Conservation (phyloP, 2,329 filamentous ascomycete species). For the Dryadomyces sulphureus region DNA sequence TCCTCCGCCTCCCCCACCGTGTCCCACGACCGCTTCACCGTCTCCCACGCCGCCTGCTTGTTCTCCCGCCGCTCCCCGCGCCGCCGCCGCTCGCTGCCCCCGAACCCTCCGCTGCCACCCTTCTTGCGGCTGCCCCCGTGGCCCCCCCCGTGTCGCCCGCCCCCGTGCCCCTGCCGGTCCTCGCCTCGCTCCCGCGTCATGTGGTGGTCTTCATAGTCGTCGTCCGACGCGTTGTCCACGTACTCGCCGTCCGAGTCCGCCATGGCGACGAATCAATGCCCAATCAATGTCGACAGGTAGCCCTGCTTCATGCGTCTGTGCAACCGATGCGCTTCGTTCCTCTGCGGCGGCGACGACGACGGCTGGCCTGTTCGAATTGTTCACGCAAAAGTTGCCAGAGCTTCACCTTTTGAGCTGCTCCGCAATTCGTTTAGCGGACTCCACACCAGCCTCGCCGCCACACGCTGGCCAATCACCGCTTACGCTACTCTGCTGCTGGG, state of each 20-base stretch:
- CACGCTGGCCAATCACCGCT: too few species aligned
- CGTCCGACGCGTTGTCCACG: constrained; percentile 49
- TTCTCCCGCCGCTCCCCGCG: constrained; percentile 12
- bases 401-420: too few species aligned
- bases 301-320: too few species aligned
- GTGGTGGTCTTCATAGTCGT: constrained; percentile 41
- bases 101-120: constrained; percentile 1
- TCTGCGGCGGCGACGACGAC: too few species aligned
- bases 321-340: too few species aligned
- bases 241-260: constrained; percentile 62
- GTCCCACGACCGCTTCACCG: constrained; percentile 56
- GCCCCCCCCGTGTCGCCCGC: constrained; percentile 7
- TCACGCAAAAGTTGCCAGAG: too few species aligned
- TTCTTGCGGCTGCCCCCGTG: constrained; percentile 11
- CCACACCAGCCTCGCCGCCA: too few species aligned
- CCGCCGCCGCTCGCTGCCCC: constrained; percentile 6
- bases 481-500: too few species aligned
- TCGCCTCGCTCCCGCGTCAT: constrained; percentile 19
- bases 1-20: constrained; percentile 65
- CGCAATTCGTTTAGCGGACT: too few species aligned
- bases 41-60: constrained; percentile 44
- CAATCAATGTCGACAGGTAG: too few species aligned
- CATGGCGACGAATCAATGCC: too few species aligned
- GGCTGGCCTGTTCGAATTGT: too few species aligned
- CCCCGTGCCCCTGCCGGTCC: constrained; percentile 6